Percentiles rank a stretch among this genome's conserved stretches.
Evolutionary conservation across 2,329 filamentous ascomycete species (phyloP).

Genomic region (Trichoderma sp.): DNA sequence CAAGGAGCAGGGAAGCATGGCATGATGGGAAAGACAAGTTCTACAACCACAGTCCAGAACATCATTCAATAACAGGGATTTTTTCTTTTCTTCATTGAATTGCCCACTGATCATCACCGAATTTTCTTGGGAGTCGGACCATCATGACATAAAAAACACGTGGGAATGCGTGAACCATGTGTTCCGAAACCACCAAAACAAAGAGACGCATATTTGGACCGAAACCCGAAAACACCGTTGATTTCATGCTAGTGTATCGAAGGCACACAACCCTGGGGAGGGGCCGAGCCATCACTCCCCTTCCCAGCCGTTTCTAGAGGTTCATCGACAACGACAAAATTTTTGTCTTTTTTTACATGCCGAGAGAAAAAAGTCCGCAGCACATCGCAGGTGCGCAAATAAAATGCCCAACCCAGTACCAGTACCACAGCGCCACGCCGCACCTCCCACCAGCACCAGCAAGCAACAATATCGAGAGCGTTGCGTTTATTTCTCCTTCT

Average conservation of each 20-base stretch:
- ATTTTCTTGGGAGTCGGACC: neutral
- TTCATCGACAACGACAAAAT: slow-evolving; percentile 27
- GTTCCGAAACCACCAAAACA: neutral
- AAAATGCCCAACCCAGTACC: slow-evolving; percentile 29
- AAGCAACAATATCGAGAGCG: slow-evolving; percentile 31
- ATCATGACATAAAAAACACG: slow-evolving; percentile 1
- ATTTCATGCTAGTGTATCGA: slow-evolving; percentile 44
- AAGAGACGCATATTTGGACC: slow-evolving; percentile 30
- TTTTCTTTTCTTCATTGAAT: slow-evolving; percentile 3
- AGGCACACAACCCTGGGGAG: slow-evolving; percentile 33
- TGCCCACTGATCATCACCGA: slow-evolving; percentile 11
- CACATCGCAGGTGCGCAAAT: slow-evolving; percentile 28
- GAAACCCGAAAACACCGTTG: slow-evolving; percentile 43
- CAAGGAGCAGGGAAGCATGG: neutral
- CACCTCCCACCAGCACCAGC: slow-evolving; percentile 17
- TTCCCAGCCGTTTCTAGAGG: slow-evolving; percentile 32
- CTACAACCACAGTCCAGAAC: neutral
- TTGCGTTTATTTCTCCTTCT: slow-evolving; percentile 83
- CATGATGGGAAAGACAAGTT: neutral
- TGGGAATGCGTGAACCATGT: neutral
- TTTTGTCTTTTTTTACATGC: slow-evolving; percentile 18
- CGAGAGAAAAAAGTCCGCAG: slow-evolving; percentile 29
- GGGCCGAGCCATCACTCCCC: slow-evolving; percentile 23
- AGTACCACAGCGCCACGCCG: slow-evolving; percentile 22
- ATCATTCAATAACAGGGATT: slow-evolving; percentile 4